Base-by-base conservation (phyloP, 2,329 filamentous ascomycete species). In the Aspergillus glaucus region DNA sequence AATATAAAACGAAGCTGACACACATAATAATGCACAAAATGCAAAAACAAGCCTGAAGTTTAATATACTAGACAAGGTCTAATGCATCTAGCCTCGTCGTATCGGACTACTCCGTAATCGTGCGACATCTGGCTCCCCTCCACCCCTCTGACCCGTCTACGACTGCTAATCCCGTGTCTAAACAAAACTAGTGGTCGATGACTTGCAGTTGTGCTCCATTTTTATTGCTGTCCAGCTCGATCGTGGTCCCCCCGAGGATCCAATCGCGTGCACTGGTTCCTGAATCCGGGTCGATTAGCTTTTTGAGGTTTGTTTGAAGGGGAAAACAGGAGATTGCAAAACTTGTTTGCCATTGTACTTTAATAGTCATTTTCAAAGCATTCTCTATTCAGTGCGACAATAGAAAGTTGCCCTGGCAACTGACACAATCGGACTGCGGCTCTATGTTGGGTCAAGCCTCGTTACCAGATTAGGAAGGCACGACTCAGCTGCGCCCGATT, bases 401-500 rank as follows among this genome's bases (percentile, higher is more conserved):
- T 37, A 39, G 22, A n/a, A 37, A 52, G 57, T 60, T 60, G 54
- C 58, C 37, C 21, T 39, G 50, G 55, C 55, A 60, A 60, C 57
- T 44, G 5, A 6, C 10, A 21, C 34, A 40, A 17, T 40, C 7
- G 34, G 6, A 14, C 34, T 36, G 37, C 37, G 37, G 37, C 37
- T 40, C 37, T 40, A 9, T 19, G 34, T 19, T 40, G 37, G 37
- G 8, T 28, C 9, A 30, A 30, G 26, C 26, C 37, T 40, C 8
- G 15, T 40, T 19, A 40, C 37, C 37, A 7, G 10, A 19, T 5
- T 12, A 10, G 37, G 37, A 40, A 40, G 17, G 37, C 37, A 21
- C 37, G 37, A 21, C 17, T 40, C 37, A 40, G 37, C 17, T 40
- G 37, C 37, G 37, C 37, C 37, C 37, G 17, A 40, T 40, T 12